phyloP scores from a whole-genome alignment of 192 early-diverging fungal species.

The Coemansia sp. region DNA sequence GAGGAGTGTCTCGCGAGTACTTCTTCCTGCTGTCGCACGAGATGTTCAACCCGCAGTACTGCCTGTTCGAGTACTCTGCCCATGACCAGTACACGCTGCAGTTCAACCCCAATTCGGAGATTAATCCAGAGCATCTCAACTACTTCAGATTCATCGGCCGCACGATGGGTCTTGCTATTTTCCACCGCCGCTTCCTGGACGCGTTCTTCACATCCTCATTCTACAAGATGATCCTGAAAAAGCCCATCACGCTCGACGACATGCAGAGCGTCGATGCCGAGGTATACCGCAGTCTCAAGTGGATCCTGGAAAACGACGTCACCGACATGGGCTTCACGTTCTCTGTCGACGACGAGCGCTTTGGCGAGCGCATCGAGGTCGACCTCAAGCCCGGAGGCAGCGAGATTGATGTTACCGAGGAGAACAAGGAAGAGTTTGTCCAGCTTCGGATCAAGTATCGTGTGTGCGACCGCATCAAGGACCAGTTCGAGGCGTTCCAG shows the following conservation, averaged over 20 bases:
- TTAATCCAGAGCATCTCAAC: conserved; percentile 97
- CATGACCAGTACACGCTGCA: conserved; percentile 98
- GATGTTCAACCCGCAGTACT: conserved; percentile 98
- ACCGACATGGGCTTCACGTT: conserved; percentile 85
- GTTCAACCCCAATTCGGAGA: conserved; percentile 91
- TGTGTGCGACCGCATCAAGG: conserved; percentile 86
- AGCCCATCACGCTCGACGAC: conserved; percentile 84
- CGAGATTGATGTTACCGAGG: conserved; percentile 93
- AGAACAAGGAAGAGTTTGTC: conserved; percentile 96
- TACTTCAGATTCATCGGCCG: conserved; percentile 99
- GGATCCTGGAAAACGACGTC: conserved; percentile 94
- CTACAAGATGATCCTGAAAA: conserved; percentile 94
- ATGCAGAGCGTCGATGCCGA: conserved; percentile 96
- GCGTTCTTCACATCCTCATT: conserved; percentile 95
- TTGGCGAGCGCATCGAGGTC: conserved; percentile 84
- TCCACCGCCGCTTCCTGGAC: conserved; percentile 96
- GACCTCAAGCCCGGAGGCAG: conserved; percentile 87
- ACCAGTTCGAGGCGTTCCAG: conserved; percentile 94
- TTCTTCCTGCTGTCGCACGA: conserved; percentile 98
- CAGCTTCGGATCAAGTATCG: conserved; percentile 87
- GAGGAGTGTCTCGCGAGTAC: conserved; percentile 95
- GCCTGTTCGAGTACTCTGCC: conserved; percentile 96
- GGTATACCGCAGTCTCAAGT: conserved; percentile 85
- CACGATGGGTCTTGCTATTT: conserved; percentile 91
- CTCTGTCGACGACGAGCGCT: conserved; percentile 91